phyloP scores from a whole-genome alignment of 306 rosid genomes.

The Prunus armeniaca region DNA sequence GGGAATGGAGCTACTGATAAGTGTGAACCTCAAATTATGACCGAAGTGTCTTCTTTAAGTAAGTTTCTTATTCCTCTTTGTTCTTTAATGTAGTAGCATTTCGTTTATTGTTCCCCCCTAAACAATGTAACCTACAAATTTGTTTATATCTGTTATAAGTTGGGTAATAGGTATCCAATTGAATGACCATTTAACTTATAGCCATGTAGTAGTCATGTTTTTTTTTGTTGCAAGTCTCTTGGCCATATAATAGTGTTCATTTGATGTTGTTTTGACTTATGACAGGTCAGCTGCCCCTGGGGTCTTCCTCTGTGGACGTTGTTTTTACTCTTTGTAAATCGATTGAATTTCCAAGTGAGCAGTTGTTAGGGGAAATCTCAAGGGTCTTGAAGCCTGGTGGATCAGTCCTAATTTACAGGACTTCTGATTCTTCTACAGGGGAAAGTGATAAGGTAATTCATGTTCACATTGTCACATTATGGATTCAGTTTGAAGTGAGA shows the following conservation, averaged over 20 bases:
- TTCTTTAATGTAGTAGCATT: neutral
- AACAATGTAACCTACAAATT: neutral
- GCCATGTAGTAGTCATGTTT: neutral
- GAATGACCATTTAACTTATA: neutral
- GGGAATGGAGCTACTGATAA: slow-evolving; percentile 20
- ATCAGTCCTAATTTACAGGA: slow-evolving; percentile 43
- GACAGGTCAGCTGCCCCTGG: slow-evolving; percentile 67
- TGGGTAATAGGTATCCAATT: neutral
- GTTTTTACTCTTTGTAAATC: slow-evolving; percentile 53
- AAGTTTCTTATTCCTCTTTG: slow-evolving; percentile 1
- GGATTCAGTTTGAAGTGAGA: slow-evolving; percentile 7
- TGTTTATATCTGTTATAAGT: neutral
- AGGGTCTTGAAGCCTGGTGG: slow-evolving; percentile 79
- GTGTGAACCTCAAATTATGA: slow-evolving; percentile 51
- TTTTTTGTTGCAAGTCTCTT: too few relatives aligned
- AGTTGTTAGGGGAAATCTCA: slow-evolving; percentile 57
- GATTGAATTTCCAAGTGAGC: slow-evolving; percentile 49
- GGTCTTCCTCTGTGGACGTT: slow-evolving; percentile 57
- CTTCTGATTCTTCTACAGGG: slow-evolving; percentile 39
- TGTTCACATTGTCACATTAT: slow-evolving; percentile 2
- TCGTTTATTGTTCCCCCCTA: neutral
- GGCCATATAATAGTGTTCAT: neutral
- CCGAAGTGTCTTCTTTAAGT: slow-evolving; percentile 57
- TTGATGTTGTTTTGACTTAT: neutral
- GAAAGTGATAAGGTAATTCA: slow-evolving; percentile 52